phyloP scores from a whole-genome alignment of 805 yeast species.

The Isabelozyma pseudorhagii region DNA sequence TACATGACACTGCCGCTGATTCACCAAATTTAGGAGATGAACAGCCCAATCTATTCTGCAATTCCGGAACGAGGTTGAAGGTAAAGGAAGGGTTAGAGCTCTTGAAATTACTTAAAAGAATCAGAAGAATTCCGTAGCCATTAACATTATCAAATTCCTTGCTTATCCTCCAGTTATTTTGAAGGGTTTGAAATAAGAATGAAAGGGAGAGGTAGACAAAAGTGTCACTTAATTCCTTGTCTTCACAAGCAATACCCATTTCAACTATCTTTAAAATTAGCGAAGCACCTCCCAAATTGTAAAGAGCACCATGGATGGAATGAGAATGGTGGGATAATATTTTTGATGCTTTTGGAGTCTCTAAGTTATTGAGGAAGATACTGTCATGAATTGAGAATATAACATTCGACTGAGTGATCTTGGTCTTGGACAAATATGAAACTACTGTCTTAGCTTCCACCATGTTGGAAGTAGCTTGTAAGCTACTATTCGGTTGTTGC shows the following conservation, averaged over 20 bases:
- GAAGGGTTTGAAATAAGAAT: constrained; percentile 41
- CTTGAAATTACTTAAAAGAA: constrained; percentile 49
- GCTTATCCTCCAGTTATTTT: constrained; percentile 47
- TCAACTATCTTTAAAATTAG: constrained; percentile 47
- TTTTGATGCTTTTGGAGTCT: constrained; percentile 4
- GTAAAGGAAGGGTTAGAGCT: constrained; percentile 15
- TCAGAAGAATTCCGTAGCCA: constrained; percentile 59
- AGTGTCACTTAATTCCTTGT: constrained; percentile 11
- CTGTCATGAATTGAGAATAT: background rate
- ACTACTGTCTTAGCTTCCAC: background rate
- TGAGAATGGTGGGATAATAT: constrained; percentile 19
- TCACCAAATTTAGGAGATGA: background rate
- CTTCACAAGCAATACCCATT: constrained; percentile 28
- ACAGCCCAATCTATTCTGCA: background rate
- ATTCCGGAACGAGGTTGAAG: background rate
- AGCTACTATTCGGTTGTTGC: background rate
- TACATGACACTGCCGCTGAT: background rate
- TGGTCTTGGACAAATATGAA: background rate
- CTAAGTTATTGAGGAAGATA: constrained; percentile 3
- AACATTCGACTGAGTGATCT: background rate
- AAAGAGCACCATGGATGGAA: constrained; percentile 30
- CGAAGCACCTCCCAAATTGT: constrained; percentile 52
- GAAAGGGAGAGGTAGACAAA: constrained; percentile 32
- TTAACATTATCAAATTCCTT: constrained; percentile 57
- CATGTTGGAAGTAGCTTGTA: background rate